Conservation (phyloP, 345 rosid species). For the Eutrema japonicum region DNA sequence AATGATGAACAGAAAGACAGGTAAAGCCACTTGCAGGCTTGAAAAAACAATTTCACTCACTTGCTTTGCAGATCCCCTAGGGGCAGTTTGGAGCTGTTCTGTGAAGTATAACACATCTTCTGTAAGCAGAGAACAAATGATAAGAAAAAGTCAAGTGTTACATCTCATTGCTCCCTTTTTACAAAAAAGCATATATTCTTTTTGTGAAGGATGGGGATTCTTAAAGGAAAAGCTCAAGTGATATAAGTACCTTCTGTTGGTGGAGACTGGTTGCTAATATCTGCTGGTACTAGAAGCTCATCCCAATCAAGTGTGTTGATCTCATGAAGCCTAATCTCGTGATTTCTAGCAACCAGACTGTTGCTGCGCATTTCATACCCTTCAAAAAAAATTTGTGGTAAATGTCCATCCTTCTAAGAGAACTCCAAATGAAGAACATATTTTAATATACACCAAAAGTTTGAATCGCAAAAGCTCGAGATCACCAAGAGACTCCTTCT, state of each 20-base stretch:
- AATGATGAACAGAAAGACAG: constrained; percentile 28
- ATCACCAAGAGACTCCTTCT: constrained; percentile 46
- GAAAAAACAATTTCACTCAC: constrained; percentile 50
- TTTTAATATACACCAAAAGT: neutral
- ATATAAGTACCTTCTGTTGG: constrained; percentile 56
- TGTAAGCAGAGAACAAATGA: constrained; percentile 43
- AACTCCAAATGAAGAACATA: constrained; percentile 19
- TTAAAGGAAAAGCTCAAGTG: neutral
- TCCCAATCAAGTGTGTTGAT: constrained; percentile 99
- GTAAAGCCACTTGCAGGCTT: constrained; percentile 9
- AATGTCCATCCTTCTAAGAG: constrained; percentile 7
- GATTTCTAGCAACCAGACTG: constrained; percentile 52
- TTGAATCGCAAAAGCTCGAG: constrained; percentile 4
- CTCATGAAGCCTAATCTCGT: constrained; percentile 83
- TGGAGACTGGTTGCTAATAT: constrained; percentile 45
- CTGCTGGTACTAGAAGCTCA: constrained; percentile 70
- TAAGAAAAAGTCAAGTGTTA: constrained; percentile 8
- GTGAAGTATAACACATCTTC: constrained; percentile 53
- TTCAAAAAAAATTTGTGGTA: constrained; percentile 30
- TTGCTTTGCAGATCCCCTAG: constrained; percentile 46
- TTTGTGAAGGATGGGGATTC: neutral
- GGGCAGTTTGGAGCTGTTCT: constrained; percentile 52
- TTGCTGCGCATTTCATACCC: constrained; percentile 58
- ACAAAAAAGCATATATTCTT: neutral
- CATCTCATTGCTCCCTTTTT: constrained; percentile 2